phyloP scores from a whole-genome alignment of 2,329 filamentous ascomycete genomes.

The Beauveria scarabaeidicola region DNA sequence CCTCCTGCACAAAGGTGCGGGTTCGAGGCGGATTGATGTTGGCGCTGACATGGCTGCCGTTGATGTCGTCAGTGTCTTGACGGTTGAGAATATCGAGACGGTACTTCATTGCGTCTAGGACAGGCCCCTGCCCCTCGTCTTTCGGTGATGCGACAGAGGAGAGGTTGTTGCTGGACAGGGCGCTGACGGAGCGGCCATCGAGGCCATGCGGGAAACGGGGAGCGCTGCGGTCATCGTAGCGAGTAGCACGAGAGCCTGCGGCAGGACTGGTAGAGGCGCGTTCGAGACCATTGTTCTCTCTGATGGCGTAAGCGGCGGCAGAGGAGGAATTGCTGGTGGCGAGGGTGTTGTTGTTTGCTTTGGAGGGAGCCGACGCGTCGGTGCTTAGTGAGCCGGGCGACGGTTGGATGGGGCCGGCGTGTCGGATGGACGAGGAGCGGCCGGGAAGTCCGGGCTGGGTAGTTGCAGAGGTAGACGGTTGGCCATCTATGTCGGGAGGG shows the following conservation, averaged over 20 bases:
- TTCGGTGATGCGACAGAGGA: conserved; percentile 36
- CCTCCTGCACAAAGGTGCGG: conserved; percentile 38
- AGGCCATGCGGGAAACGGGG: conserved; percentile 15
- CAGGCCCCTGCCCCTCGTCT: conserved; percentile 47
- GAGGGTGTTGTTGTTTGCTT: conserved; percentile 22
- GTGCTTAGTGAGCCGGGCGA: conserved; percentile 23
- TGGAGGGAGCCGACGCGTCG: conserved; percentile 17
- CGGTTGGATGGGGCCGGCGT: conserved; percentile 16
- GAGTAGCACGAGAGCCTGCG: conserved; percentile 14
- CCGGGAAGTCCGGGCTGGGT: conserved; percentile 41
- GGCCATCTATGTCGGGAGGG: conserved; percentile 46
- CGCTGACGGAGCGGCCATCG: conserved; percentile 20
- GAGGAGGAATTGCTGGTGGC: conserved; percentile 11
- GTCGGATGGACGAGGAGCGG: conserved; percentile 27
- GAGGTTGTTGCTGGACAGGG: conserved; percentile 20
- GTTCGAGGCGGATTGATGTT: conserved; percentile 24
- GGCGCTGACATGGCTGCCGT: conserved; percentile 22
- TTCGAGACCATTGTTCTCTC: conserved; percentile 12
- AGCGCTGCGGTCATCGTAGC: conserved; percentile 13
- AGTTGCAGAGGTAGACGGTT: conserved; percentile 43
- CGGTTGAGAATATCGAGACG: conserved; percentile 12
- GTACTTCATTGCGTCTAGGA: conserved; percentile 35
- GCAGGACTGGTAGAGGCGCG: conserved; percentile 15
- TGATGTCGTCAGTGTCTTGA: conserved; percentile 21
- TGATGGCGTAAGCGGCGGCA: conserved; percentile 4